These are phyloP conservation scores for Tremella yokohamensis DNA, from an alignment of 768 basidiomycete species.

Conservation along the genomic window DNA sequence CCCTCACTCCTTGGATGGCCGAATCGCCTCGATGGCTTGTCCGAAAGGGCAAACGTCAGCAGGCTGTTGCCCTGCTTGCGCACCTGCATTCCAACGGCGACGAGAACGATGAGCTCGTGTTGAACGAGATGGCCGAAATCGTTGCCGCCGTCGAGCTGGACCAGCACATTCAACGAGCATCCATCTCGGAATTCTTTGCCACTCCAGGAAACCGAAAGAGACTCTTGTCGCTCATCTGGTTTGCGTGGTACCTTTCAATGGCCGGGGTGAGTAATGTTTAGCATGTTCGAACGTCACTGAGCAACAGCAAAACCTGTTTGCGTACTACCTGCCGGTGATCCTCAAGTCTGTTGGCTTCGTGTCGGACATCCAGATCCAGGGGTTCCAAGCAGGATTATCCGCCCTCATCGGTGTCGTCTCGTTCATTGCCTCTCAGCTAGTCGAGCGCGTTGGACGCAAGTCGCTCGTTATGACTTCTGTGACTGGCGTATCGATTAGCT, in stretches of 20 bases:
- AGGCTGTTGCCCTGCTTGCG: conserved; percentile 4
- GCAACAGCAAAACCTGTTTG: conserved; percentile 6
- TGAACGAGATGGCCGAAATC: conserved; percentile 57
- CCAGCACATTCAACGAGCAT: neutral
- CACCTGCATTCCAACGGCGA: conserved; percentile 10
- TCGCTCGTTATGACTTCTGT: conserved; percentile 20
- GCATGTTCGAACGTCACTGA: neutral
- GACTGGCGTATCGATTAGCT: conserved; percentile 15
- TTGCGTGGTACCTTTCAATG: conserved; percentile 9
- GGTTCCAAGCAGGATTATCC: conserved; percentile 56
- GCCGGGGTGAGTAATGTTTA: conserved; percentile 1
- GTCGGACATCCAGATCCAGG: conserved; percentile 59
- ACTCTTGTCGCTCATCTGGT: conserved; percentile 4
- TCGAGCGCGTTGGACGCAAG: conserved; percentile 19
- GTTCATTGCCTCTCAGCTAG: conserved; percentile 11
- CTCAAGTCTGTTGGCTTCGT: conserved; percentile 62
- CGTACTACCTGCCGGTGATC: conserved; percentile 54
- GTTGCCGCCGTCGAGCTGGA: conserved; percentile 59
- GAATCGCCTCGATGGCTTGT: conserved; percentile 26
- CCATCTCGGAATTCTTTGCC: conserved; percentile 58
- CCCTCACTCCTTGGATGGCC: conserved; percentile 57
- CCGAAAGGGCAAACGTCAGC: neutral
- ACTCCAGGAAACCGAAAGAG: conserved; percentile 61
- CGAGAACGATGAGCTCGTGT: conserved; percentile 54
- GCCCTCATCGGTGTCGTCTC: conserved; percentile 53